Evolutionary conservation across 148 eudicot species (phyloP), one percentile per base, ranked within the genome.

Genomic region (Silene latifolia): DNA sequence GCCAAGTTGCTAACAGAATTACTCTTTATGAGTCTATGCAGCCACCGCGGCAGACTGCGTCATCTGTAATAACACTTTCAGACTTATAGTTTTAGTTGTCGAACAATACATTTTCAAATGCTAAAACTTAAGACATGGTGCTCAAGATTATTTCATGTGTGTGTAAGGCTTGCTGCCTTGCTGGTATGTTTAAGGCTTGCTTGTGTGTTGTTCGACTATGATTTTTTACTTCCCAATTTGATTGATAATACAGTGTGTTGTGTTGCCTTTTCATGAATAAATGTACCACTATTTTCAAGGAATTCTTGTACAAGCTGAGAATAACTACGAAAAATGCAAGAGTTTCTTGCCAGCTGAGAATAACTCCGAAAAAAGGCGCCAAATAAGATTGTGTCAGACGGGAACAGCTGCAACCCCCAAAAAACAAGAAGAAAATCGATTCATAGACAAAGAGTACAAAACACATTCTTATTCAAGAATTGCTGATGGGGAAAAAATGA

Each of bases 51-150:
- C 29, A 27, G 29, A 27, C 29, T 27, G 29, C 29, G 3, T 27
- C 29, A 3, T 27, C 29, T 27, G 3, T 27, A 27, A 27, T 27
- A 27, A 27, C 29, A 27, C 29, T 27, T 27, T 27, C 29, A 3
- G 29, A 27, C 29, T 27, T 27, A 3, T 27, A 27, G 3, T 27
- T 27, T 27, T 27, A 27, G 29, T 27, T 27, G 29, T 27, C 29
- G 29, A 27, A 27, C 3, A 27, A 27, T 27, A n/a, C n/a, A n/a
- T n/a, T n/a, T n/a, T 90, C 78, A 72, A 54, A 35, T 91, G 97
- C 71, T 81, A 69, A 48, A 19, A 51, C 19, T 23, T 3, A 9
- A 8, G 23, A 72, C 53, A 29, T 29, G 10, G 47, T 46, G n/a
- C 29, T 46, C 56, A 15, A 69, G 72, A n/a, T n/a, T n/a, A n/a